A percentile compares a stretch with the other conserved stretches of the same genome.
These are phyloP conservation scores for Noccaea bulbosa DNA, from an alignment of 345 rosid genomes.

Conservation along the genomic window DNA sequence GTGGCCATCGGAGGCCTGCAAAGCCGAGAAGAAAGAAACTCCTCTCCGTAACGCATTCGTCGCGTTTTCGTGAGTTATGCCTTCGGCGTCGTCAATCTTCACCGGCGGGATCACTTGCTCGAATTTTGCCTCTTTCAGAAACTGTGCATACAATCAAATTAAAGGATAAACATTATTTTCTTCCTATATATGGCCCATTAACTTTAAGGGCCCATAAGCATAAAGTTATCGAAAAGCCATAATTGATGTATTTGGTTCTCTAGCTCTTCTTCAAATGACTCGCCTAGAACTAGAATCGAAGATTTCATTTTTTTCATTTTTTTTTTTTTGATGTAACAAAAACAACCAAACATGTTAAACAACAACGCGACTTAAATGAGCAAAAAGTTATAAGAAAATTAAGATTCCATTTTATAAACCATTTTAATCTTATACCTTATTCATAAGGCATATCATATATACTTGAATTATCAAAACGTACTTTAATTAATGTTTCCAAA, in stretches of 20 bases:
- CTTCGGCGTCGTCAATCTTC: slow-evolving; percentile 45
- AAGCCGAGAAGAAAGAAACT: slow-evolving; percentile 54
- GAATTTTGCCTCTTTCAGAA: slow-evolving; percentile 41
- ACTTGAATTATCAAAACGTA: neutral
- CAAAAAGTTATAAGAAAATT: neutral
- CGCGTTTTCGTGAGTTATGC: slow-evolving; percentile 44
- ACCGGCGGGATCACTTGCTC: slow-evolving; percentile 47
- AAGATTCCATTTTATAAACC: neutral
- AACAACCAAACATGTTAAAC: neutral
- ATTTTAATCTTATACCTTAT: neutral
- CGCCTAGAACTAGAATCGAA: neutral
- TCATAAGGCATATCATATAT: neutral
- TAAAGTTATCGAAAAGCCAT: neutral
- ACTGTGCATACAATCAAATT: slow-evolving; percentile 10
- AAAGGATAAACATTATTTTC: too few species aligned
- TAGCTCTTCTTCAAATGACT: neutral
- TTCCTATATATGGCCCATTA: neutral
- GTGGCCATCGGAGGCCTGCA: slow-evolving; percentile 71
- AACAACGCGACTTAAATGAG: neutral
- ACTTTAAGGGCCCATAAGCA: neutral
- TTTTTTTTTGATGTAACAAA: neutral
- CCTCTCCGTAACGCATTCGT: slow-evolving; percentile 55
- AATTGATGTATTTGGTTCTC: neutral
- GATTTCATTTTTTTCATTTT: neutral
- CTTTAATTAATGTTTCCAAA: neutral